phyloP scores from a whole-genome alignment of 2,329 filamentous ascomycete genomes.

The Sporothrix inflata region DNA sequence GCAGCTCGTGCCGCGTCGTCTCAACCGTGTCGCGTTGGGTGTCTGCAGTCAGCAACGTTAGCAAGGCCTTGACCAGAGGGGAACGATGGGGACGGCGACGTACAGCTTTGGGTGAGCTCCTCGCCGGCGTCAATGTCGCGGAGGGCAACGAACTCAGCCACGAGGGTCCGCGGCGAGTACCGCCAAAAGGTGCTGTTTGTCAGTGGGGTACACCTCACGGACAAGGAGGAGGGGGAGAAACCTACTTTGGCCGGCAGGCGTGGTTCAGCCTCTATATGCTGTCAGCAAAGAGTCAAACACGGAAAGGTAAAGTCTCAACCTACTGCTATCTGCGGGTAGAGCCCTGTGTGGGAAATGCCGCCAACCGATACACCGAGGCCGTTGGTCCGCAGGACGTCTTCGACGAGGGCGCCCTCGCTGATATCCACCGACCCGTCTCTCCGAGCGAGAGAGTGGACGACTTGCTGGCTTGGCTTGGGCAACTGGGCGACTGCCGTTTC shows the following conservation, averaged over 20 bases:
- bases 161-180: slow-evolving; percentile 32
- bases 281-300: too few species aligned
- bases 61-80: not conserved
- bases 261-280: slow-evolving; percentile 36
- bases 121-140: slow-evolving; percentile 34
- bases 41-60: slow-evolving; percentile 34
- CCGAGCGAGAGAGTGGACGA: slow-evolving; percentile 32
- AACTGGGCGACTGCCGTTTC: slow-evolving; percentile 32
- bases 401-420: slow-evolving; percentile 25
- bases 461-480: slow-evolving; percentile 24
- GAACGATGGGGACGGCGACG: not conserved
- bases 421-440: too few species aligned
- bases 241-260: slow-evolving; percentile 36
- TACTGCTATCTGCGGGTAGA: slow-evolving; percentile 31
- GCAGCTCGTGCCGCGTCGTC: slow-evolving; percentile 32
- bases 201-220: not conserved
- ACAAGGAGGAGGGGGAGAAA: not conserved
- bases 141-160: slow-evolving; percentile 36
- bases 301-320: not conserved
- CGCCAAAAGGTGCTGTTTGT: slow-evolving; percentile 34
- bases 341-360: slow-evolving; percentile 34
- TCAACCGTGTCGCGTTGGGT: slow-evolving; percentile 34
- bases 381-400: slow-evolving; percentile 37
- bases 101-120: slow-evolving; percentile 37
- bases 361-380: slow-evolving; percentile 37